Evolutionary conservation across 345 rosid genomes (phyloP), one percentile per base, ranked within the genome.

Genomic region (Lagerstroemia speciosa): DNA sequence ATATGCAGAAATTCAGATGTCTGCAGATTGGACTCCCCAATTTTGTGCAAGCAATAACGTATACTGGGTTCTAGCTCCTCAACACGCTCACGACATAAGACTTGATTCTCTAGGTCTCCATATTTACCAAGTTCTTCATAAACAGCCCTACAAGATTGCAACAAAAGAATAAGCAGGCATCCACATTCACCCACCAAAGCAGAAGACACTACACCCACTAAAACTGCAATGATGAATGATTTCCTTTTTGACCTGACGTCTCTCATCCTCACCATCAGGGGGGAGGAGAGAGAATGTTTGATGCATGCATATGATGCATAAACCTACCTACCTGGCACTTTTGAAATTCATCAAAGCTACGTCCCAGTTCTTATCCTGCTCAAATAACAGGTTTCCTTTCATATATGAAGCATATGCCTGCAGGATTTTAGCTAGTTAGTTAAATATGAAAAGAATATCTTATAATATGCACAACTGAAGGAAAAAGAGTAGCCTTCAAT

Each of bases 361-460:
- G 64, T 95, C 96, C 98, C 98, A 95, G 75, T 85, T 95, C 73
- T 82, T 79, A 72, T 92, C 99, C 84, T 92, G 97, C 83, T 95
- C 99, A 77, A 95, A 95, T 83, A 95, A 77, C 73, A 95, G 79
- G 78, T 69, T 88, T 71, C 93, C 98, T 85, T 92, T 87, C 98
- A 95, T 95, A 77, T 89, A 95, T 69, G 97, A 89, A n/a, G 93
- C 96, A 83, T 95, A 95, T 75, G 98, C 99, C 98, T 95, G 78
- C 66, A 79, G 72, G 70, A 61, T 24, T 38, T 57, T 50, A 70
- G 15, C 8, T 67, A 8, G 61, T 66, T 32, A 58, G 57, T 62
- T 38, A 65, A 67, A 31, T 33, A 33, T 52, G 33, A 75, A 67
- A 33, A 15, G 17, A n/a, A 22, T 15, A 27, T 41, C 66, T 70